Percentiles rank a stretch among this genome's conserved stretches.
These are phyloP conservation scores for Phenoliferia sp. DNA, from an alignment of 1,284 basidiomycete genomes.

Conservation along the genomic window DNA sequence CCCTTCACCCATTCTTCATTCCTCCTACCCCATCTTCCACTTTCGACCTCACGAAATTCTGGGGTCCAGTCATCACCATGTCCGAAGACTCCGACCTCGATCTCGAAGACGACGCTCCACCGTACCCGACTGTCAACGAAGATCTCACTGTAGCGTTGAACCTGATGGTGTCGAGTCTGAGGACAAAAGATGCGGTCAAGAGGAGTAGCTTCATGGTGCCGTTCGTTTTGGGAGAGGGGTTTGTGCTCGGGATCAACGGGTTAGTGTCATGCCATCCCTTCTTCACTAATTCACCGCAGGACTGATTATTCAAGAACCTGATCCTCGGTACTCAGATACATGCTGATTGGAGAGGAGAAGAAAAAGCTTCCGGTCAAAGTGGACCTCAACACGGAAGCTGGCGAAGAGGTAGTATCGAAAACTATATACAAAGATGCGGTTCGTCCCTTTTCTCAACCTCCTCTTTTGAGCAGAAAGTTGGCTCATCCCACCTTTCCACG, in stretches of 20 bases:
- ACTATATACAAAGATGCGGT: conserved; percentile 70
- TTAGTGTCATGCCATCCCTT: conserved; percentile 49
- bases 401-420: conserved; percentile 65
- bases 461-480: not conserved
- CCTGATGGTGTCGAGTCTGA: conserved; percentile 33
- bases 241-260: conserved; percentile 88
- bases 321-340: conserved; percentile 55
- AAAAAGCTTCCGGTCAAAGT: conserved; percentile 76
- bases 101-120: conserved; percentile 15
- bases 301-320: not conserved
- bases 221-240: conserved; percentile 70
- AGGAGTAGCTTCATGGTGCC: conserved; percentile 78
- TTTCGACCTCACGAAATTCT: conserved; percentile 76
- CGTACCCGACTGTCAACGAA: not conserved
- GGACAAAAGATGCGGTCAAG: conserved; percentile 66
- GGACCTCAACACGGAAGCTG: conserved; percentile 66
- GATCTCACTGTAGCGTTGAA: not conserved
- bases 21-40: conserved; percentile 54
- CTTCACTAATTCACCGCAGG: not conserved
- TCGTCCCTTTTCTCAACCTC: conserved; percentile 44
- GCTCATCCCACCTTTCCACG: no score
- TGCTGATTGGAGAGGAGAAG: conserved; percentile 75
- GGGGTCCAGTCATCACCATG: conserved; percentile 47
- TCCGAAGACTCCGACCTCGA: not conserved
- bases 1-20: conserved; percentile 89